Conservation (phyloP, 768 basidiomycete species). For the Asterophora lycoperdoides region DNA sequence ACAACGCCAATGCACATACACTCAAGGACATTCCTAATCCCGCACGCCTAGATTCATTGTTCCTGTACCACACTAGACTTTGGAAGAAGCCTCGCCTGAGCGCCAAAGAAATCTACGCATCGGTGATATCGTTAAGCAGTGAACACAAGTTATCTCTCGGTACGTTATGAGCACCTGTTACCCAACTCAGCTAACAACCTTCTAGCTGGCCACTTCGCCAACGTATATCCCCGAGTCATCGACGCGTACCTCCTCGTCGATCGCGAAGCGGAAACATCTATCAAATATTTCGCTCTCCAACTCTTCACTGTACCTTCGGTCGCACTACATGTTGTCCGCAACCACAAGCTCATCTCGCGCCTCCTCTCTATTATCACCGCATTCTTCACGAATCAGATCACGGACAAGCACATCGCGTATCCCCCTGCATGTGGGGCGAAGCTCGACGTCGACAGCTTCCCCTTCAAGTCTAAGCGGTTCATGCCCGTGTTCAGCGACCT, state of each 20-base stretch:
- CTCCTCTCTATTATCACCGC: conserved; percentile 81
- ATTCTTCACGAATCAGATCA: conserved; percentile 91
- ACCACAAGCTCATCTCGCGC: conserved; percentile 68
- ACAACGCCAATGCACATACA: conserved; percentile 35
- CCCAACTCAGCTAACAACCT: neutral
- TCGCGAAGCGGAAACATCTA: conserved; percentile 90
- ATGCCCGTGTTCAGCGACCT: conserved; percentile 93
- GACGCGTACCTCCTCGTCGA: conserved; percentile 91
- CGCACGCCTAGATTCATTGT: conserved; percentile 67
- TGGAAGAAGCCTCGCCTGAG: conserved; percentile 84
- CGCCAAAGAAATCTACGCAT: conserved; percentile 79
- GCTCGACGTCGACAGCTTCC: conserved; percentile 79
- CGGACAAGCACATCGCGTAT: conserved; percentile 61
- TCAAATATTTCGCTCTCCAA: conserved; percentile 90
- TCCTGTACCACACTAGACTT: conserved; percentile 76
- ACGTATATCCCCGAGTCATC: conserved; percentile 80
- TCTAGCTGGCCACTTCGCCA: conserved; percentile 77
- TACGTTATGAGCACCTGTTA: conserved; percentile 32
- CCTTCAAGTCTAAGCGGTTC: conserved; percentile 94
- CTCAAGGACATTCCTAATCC: conserved; percentile 46
- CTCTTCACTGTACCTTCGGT: conserved; percentile 90
- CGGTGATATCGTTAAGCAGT: conserved; percentile 64
- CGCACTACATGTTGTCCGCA: conserved; percentile 69
- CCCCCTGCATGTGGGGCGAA: conserved; percentile 26
- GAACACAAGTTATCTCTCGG: conserved; percentile 77